Base-by-base conservation (phyloP, 2,329 filamentous ascomycete genomes). In the Apiospora saccharicola region DNA sequence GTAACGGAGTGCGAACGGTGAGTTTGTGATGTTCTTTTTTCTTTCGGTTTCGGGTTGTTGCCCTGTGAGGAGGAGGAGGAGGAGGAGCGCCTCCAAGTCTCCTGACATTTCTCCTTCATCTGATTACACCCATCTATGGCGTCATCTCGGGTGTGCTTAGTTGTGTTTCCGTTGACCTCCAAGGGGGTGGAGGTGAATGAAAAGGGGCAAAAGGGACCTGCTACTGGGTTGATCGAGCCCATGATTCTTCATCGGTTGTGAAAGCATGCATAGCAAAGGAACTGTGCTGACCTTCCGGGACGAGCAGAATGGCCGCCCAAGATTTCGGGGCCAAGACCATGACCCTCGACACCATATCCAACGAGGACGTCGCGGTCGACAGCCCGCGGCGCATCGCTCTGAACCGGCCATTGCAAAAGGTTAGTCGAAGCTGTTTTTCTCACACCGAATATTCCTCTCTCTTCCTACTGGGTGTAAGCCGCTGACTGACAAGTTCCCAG, bases 291-390 rank as follows among this genome's bases (percentile, higher is more conserved):
- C 10, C 30, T 41, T 64, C 22, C 19, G 24, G 22, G 0, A n/a
- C 13, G 24, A 44, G 72, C 57, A 76, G 77, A 47, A 77, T 77
- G 70, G 77, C 78, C 4, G 74, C 34, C 41, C 69, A 73, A 8
- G 74, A 75, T 12, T 78, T 78, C 19, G 73, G 72, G 5, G 77
- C 77, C 26, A 76, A 73, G 44, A 47, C 74, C 0, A 76, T 79
- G 30, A 77, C 77, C 0, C 71, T 79, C 14, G 71, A 72, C 30
- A 79, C 78, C 8, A 75, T 78, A 19, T 72, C 74, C 12, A 76
- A 76, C 41, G 74, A 77, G 34, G 76, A 76, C 22, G 68, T 57
- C 24, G 44, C 14, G 1, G 43, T 34, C 16, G 74, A 76, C 34
- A 77, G 72, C 61, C 76, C 77, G 37, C 75, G 75, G 8, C 71